Conservation (phyloP, 768 basidiomycete species). For the Agaricus bisporus region DNA sequence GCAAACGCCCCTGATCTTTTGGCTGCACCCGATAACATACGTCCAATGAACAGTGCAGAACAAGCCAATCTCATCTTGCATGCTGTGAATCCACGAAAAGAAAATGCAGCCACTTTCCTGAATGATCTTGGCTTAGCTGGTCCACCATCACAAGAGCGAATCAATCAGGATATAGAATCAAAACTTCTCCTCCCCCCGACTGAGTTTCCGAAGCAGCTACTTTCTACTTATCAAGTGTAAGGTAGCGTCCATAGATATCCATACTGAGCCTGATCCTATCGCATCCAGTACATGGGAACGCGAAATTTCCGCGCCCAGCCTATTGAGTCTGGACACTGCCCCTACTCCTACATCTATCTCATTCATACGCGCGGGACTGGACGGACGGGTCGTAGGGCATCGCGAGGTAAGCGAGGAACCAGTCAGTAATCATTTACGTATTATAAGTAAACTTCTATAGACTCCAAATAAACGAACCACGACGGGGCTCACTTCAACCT, state of each 20-base stretch:
- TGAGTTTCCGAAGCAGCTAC: slow-evolving; percentile 62
- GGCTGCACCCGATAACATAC: not conserved
- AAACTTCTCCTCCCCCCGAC: slow-evolving; percentile 66
- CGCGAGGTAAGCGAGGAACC: slow-evolving; percentile 48
- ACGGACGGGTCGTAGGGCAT: slow-evolving; percentile 78
- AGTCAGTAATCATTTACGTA: not conserved
- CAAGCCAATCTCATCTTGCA: slow-evolving; percentile 35
- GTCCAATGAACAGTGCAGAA: slow-evolving; percentile 25
- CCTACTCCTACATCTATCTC: slow-evolving; percentile 69
- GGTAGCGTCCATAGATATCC: slow-evolving; percentile 18
- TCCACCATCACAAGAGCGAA: slow-evolving; percentile 50
- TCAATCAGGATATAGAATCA: slow-evolving; percentile 68
- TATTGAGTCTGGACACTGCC: slow-evolving; percentile 62
- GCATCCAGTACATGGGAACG: slow-evolving; percentile 65
- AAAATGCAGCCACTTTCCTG: slow-evolving; percentile 38
- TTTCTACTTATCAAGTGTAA: slow-evolving; percentile 82
- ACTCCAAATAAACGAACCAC: slow-evolving; percentile 45
- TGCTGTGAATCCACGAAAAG: slow-evolving; percentile 38
- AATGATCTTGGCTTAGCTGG: slow-evolving; percentile 50
- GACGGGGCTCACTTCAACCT: slow-evolving; percentile 79
- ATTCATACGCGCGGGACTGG: slow-evolving; percentile 73
- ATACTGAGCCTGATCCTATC: slow-evolving; percentile 10
- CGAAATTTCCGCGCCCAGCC: slow-evolving; percentile 50
- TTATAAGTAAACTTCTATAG: slow-evolving; percentile 28
- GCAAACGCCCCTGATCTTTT: not conserved